These are phyloP conservation scores for Lagenidium sp. DNA, from an alignment of 352 stramenopile species.

Conservation along the genomic window DNA sequence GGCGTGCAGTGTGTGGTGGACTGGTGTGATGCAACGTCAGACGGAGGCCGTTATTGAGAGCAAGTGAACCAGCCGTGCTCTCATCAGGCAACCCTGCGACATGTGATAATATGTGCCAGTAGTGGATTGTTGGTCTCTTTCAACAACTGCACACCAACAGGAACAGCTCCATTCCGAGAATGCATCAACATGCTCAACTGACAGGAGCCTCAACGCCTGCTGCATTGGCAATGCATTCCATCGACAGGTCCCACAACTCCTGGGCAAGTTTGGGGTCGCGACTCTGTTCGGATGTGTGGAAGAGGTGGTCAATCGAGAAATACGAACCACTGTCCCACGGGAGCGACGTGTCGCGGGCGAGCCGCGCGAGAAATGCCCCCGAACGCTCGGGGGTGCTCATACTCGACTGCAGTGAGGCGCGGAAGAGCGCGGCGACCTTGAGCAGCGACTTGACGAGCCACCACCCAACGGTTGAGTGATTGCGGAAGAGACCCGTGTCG, in stretches of 20 bases:
- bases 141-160: too few species aligned
- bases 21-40: too few species aligned
- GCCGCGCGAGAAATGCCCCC: constrained; percentile 18
- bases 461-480: constrained; percentile 17
- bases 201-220: too few species aligned
- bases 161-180: too few species aligned
- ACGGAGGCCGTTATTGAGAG: too few species aligned
- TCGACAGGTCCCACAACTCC: constrained; percentile 24
- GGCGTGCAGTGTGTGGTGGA: too few species aligned
- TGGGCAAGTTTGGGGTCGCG: constrained; percentile 16
- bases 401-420: constrained; percentile 5
- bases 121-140: too few species aligned
- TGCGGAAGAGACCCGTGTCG: constrained; percentile 26
- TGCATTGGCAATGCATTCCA: constrained; percentile 29
- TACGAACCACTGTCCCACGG: constrained; percentile 24
- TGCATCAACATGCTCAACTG: too few species aligned
- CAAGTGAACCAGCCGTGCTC: too few species aligned
- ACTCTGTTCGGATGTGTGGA: constrained; percentile 18
- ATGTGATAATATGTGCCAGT: too few species aligned
- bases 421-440: constrained; percentile 14
- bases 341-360: constrained; percentile 21
- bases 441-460: constrained; percentile 21
- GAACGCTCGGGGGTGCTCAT: constrained; percentile 23
- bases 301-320: constrained; percentile 27
- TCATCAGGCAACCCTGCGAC: too few species aligned